A percentile compares a stretch with the other conserved stretches of the same genome.
Conservation (phyloP, 768 basidiomycete genomes). For the Neoboletus magnificus region DNA sequence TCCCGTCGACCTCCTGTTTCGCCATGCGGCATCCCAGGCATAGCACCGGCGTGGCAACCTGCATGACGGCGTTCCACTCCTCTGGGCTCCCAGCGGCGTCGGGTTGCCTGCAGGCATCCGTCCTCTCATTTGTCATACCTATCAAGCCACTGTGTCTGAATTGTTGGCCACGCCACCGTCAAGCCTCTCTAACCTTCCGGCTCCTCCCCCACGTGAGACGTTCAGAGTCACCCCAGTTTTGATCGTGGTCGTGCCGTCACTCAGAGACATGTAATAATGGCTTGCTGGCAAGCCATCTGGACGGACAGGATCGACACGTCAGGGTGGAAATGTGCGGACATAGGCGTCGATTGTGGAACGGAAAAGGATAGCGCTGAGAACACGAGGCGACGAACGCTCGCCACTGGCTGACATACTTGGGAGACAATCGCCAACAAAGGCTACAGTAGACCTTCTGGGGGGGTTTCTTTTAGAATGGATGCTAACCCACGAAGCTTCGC, state of each 20-base stretch:
- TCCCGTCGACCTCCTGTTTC: conserved; percentile 7
- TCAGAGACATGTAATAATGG: conserved; percentile 2
- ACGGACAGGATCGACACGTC: conserved; percentile 21
- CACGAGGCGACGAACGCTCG: conserved; percentile 16
- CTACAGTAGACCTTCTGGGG: not conserved
- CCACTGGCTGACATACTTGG: conserved; percentile 7
- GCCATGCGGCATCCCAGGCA: conserved; percentile 10
- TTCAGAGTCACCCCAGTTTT: conserved; percentile 5
- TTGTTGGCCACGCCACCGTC: conserved; percentile 6
- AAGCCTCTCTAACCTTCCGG: not conserved
- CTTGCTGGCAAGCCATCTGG: not conserved
- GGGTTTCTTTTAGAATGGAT: conserved; percentile 3
- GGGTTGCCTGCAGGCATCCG: conserved; percentile 10
- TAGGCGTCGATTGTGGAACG: conserved; percentile 15
- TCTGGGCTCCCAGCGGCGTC: conserved; percentile 11
- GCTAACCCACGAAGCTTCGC: not conserved
- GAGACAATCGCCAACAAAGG: conserved; percentile 3
- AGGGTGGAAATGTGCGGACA: conserved; percentile 18
- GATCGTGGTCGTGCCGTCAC: conserved; percentile 17
- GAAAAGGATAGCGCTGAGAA: conserved; percentile 10
- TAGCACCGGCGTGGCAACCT: conserved; percentile 5
- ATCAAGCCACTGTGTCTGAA: conserved; percentile 21
- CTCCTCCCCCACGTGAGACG: conserved; percentile 1
- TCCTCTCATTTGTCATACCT: not conserved
- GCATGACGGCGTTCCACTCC: conserved; percentile 15